These are phyloP conservation scores for Lepidopterella palustris DNA, from an alignment of 495 filamentous ascomycete species.

Conservation along the genomic window DNA sequence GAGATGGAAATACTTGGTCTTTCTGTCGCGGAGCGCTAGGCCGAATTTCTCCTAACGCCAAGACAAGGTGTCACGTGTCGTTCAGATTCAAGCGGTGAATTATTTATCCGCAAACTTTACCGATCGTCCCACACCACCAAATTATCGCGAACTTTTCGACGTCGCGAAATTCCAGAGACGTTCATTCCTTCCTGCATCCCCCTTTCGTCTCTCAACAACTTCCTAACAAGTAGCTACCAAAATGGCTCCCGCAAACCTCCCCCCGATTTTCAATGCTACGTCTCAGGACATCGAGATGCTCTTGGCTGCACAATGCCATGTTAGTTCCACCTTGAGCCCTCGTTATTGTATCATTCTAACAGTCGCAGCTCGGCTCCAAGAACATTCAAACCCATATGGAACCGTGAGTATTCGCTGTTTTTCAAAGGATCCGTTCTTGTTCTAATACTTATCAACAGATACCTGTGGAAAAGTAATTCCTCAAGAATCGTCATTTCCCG, in stretches of 20 bases:
- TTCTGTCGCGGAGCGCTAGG: too few species aligned
- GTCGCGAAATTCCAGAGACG: not conserved
- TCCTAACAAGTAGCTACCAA: slow-evolving; percentile 53
- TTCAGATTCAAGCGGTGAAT: not conserved
- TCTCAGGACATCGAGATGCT: slow-evolving; percentile 97
- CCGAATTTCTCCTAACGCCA: not conserved
- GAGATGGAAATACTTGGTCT: too few species aligned
- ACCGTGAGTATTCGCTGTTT: slow-evolving; percentile 40
- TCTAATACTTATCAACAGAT: slow-evolving; percentile 32
- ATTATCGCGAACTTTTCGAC: slow-evolving; percentile 8
- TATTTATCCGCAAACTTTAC: not conserved
- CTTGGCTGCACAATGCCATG: slow-evolving; percentile 90
- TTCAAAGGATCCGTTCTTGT: not conserved
- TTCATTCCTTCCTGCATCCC: not conserved
- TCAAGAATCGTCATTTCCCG: too few species aligned
- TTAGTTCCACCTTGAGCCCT: too few species aligned
- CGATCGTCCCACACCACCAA: not conserved
- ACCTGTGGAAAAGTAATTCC: slow-evolving; percentile 99
- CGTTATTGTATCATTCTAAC: too few species aligned
- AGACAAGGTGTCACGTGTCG: not conserved
- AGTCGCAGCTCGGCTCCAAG: slow-evolving; percentile 97
- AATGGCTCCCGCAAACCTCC: slow-evolving; percentile 91
- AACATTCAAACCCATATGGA: slow-evolving; percentile 99
- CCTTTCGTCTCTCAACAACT: slow-evolving; percentile 44
- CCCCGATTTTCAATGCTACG: slow-evolving; percentile 80